A percentile compares a stretch with the other conserved stretches of the same genome.
Conservation (phyloP, 2,329 filamentous ascomycete genomes). For the Cercospora zeina region DNA sequence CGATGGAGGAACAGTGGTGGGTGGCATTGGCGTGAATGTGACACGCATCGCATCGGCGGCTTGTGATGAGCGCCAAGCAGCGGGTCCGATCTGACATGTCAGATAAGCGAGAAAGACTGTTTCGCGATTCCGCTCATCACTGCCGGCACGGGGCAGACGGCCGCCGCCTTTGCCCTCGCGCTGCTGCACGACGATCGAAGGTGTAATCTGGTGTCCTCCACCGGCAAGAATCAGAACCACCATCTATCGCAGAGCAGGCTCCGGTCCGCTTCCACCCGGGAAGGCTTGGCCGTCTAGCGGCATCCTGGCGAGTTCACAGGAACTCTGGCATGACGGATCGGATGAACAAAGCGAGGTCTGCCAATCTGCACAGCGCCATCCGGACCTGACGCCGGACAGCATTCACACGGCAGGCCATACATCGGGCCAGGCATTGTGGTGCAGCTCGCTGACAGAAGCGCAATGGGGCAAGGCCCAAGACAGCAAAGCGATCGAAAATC, state of each 20-base stretch:
- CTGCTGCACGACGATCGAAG: constrained; percentile 3
- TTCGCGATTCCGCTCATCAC: constrained; percentile 5
- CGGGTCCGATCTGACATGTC: constrained; percentile 7
- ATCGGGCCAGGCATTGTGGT: too few relatives aligned
- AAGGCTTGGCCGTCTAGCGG: background rate
- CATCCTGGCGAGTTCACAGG: background rate
- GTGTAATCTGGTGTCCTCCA: constrained; percentile 2
- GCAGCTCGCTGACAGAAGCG: background rate
- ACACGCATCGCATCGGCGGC: background rate
- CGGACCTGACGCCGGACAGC: background rate
- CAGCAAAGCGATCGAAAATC: constrained; percentile 12
- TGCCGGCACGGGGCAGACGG: background rate
- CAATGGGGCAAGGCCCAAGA: background rate
- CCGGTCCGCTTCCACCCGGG: constrained; percentile 1
- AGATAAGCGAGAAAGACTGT: constrained; percentile 16
- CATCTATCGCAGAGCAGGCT: background rate
- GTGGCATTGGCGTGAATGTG: background rate
- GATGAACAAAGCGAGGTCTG: too few relatives aligned
- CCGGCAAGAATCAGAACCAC: background rate
- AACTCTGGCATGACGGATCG: background rate
- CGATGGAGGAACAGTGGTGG: too few relatives aligned
- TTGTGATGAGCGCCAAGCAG: background rate
- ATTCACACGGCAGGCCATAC: background rate
- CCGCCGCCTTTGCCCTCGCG: background rate
- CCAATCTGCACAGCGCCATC: background rate